These are phyloP conservation scores for Macadamia integrifolia DNA, from an alignment of 164 flowering plant genomes.

Conservation along the genomic window DNA sequence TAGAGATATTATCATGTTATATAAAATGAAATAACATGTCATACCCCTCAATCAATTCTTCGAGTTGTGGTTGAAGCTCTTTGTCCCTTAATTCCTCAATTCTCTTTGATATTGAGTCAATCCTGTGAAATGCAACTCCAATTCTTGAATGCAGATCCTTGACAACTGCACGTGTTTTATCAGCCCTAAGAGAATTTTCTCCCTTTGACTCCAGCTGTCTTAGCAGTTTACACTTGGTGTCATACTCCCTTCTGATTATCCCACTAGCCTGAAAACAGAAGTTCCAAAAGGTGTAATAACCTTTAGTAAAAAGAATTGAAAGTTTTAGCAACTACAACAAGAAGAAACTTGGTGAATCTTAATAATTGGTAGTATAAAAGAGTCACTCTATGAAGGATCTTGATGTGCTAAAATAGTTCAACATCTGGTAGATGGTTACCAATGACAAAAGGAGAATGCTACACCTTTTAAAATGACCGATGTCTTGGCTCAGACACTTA, in stretches of 20 bases:
- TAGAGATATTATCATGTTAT: background rate
- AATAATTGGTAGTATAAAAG: background rate
- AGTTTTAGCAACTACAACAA: background rate
- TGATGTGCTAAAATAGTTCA: no score
- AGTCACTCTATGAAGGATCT: no score
- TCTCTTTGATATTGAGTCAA: constrained; percentile 76
- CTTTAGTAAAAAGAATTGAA: background rate
- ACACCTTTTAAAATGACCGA: no score
- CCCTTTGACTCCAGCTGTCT: constrained; percentile 67
- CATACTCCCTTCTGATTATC: constrained; percentile 65
- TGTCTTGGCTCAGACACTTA: no score
- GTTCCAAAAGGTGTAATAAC: background rate
- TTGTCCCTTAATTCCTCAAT: constrained; percentile 86
- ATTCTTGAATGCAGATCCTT: constrained; percentile 93
- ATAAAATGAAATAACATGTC: constrained; percentile 10
- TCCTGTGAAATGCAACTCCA: constrained; percentile 78
- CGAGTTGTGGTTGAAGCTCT: constrained; percentile 97
- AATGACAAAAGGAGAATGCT: no score
- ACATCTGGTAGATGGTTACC: no score
- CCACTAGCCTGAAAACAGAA: constrained; percentile 67
- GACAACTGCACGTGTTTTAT: constrained; percentile 77
- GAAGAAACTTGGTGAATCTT: background rate
- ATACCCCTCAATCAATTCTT: constrained; percentile 90
- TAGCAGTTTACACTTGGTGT: constrained; percentile 56
- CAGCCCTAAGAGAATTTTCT: constrained; percentile 37